Percentiles rank a stretch among this genome's conserved stretches.
These are phyloP conservation scores for Ulmus americana DNA, from an alignment of 331 rosid genomes.

Conservation along the genomic window DNA sequence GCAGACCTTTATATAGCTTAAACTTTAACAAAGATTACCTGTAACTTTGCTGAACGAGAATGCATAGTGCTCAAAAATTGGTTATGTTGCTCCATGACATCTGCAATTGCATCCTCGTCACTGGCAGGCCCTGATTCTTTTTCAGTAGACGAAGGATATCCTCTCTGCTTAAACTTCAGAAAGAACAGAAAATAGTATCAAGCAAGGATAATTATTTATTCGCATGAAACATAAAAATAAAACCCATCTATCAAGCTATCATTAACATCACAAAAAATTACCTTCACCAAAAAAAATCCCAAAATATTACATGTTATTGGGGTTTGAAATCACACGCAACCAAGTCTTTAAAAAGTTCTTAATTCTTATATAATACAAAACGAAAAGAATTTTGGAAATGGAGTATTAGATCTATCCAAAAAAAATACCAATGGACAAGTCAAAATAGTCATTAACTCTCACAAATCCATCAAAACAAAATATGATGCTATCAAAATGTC, in stretches of 20 bases:
- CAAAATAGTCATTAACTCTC: neutral
- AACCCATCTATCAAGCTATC: neutral
- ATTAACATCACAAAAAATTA: neutral
- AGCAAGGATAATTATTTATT: constrained; percentile 11
- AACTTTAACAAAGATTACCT: constrained; percentile 46
- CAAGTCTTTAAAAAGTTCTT: too few species aligned
- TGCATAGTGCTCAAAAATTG: constrained; percentile 83
- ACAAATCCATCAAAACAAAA: neutral
- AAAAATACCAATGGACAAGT: neutral
- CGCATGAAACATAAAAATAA: neutral
- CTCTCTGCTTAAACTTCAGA: constrained; percentile 59
- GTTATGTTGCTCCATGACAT: constrained; percentile 72
- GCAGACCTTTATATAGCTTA: neutral
- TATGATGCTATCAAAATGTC: constrained; percentile 7
- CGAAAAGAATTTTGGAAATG: too few species aligned
- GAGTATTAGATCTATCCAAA: too few species aligned
- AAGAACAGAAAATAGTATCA: constrained; percentile 20
- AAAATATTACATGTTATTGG: too few species aligned
- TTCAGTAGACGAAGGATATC: constrained; percentile 54
- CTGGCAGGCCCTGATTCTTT: constrained; percentile 69
- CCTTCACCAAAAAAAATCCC: neutral
- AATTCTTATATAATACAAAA: too few species aligned
- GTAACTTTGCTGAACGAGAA: constrained; percentile 81
- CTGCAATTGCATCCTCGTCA: constrained; percentile 77
- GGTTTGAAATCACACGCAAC: too few species aligned